phyloP scores from a whole-genome alignment of 768 basidiomycete species.

The Pulveroboletus sp. region DNA sequence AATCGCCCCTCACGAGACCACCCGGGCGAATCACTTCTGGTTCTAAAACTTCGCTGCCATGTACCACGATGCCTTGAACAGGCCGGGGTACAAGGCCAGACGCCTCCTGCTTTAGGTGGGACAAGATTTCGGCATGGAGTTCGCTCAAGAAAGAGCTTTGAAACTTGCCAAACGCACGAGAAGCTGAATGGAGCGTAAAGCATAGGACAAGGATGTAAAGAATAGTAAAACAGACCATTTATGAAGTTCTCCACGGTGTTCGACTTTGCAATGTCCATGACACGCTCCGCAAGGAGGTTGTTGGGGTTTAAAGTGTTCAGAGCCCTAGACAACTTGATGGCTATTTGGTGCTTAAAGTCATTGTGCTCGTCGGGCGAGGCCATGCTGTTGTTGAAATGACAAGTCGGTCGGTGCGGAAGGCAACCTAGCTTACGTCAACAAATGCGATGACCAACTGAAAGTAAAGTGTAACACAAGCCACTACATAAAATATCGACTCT shows the following conservation, averaged over 20 bases:
- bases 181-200: constrained; percentile 44
- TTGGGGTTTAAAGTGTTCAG: constrained; percentile 83
- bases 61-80: constrained; percentile 73
- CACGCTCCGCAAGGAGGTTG: constrained; percentile 73
- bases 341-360: constrained; percentile 65
- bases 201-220: neutral
- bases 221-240: constrained; percentile 45
- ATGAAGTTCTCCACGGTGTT: constrained; percentile 64
- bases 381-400: neutral
- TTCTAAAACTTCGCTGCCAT: constrained; percentile 79
- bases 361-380: constrained; percentile 18
- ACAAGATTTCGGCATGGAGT: constrained; percentile 75
- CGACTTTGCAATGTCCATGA: constrained; percentile 77
- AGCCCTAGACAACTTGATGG: constrained; percentile 76
- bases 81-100: constrained; percentile 48
- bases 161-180: constrained; percentile 84
- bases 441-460: too few species aligned
- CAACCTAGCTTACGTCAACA: neutral
- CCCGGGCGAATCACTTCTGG: constrained; percentile 77
- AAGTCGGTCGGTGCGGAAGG: neutral
- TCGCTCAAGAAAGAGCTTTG: constrained; percentile 74
- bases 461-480: too few species aligned
- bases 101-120: constrained; percentile 65
- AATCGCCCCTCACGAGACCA: constrained; percentile 70
- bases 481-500: constrained; percentile 29